A percentile compares a stretch with the other conserved stretches of the same genome.
These are phyloP conservation scores for Microbotryum lychnidis-dioicae DNA, from an alignment of 1,284 basidiomycete species.

Conservation along the genomic window DNA sequence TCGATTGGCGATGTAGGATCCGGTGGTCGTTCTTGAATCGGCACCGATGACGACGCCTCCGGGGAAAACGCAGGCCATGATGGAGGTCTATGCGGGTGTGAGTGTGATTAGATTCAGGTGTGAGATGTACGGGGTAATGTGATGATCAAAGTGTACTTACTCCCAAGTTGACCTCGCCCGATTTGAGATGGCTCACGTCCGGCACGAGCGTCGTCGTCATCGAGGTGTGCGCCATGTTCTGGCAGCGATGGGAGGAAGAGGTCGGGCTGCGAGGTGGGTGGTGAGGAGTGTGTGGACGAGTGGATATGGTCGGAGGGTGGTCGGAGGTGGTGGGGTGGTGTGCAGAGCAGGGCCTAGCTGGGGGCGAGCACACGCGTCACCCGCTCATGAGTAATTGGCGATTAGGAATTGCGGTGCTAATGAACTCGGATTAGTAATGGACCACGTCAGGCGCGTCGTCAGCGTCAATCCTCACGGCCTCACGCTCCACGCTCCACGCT, in stretches of 20 bases:
- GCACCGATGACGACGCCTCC: slow-evolving; percentile 93
- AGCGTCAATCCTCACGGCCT: too few species aligned
- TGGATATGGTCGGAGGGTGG: not conserved
- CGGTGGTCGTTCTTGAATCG: slow-evolving; percentile 93
- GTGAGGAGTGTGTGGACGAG: not conserved
- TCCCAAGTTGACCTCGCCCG: slow-evolving; percentile 88
- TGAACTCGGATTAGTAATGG: too few species aligned
- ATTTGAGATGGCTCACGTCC: slow-evolving; percentile 59
- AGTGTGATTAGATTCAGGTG: too few species aligned
- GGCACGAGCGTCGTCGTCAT: slow-evolving; percentile 28
- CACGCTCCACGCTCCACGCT: too few species aligned
- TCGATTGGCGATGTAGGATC: slow-evolving; percentile 94
- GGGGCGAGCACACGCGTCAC: too few species aligned
- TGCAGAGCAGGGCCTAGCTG: too few species aligned
- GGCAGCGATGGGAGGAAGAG: too few species aligned
- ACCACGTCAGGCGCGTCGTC: too few species aligned
- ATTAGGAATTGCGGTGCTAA: too few species aligned
- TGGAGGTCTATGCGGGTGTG: too few species aligned
- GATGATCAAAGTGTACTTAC: slow-evolving; percentile 48
- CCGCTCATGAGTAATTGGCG: too few species aligned
- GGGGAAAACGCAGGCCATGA: slow-evolving; percentile 98
- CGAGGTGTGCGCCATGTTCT: not conserved
- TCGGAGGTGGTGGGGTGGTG: not conserved
- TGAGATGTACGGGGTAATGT: too few species aligned
- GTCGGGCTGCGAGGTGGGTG: not conserved